phyloP scores from a whole-genome alignment of 352 stramenopile species.

The Globisporangium viniferum region DNA sequence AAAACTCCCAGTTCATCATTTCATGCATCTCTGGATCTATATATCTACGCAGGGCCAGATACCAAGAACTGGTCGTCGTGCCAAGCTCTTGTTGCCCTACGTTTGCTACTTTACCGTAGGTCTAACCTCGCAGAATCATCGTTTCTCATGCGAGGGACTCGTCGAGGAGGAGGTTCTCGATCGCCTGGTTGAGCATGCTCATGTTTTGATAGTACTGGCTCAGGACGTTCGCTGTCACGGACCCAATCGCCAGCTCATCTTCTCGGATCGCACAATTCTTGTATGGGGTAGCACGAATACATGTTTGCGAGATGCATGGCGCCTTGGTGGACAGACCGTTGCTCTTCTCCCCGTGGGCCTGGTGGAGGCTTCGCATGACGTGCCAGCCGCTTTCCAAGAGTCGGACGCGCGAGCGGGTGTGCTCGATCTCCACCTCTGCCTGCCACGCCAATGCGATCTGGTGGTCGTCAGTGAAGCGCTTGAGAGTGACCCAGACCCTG shows the following conservation, averaged over 20 bases:
- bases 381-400: background rate
- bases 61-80: too few species aligned
- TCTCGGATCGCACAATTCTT: background rate
- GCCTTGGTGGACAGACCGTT: background rate
- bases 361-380: background rate
- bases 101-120: too few species aligned
- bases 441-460: background rate
- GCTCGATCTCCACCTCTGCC: background rate
- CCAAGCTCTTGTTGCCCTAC: too few species aligned
- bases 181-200: background rate
- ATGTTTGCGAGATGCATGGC: background rate
- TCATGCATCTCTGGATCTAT: too few species aligned
- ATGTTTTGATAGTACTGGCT: background rate
- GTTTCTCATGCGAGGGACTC: background rate
- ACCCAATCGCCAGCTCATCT: background rate
- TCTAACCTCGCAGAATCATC: too few species aligned
- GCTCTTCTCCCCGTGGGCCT: background rate
- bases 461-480: constrained; percentile 1
- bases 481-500: background rate
- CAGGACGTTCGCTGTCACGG: background rate
- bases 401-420: background rate
- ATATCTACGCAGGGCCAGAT: too few species aligned
- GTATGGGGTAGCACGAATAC: background rate
- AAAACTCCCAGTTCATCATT: too few species aligned
- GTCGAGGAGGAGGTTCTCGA: background rate